Conservation (phyloP, 2,329 filamentous ascomycete species). For the Dactylellina leptospora region DNA sequence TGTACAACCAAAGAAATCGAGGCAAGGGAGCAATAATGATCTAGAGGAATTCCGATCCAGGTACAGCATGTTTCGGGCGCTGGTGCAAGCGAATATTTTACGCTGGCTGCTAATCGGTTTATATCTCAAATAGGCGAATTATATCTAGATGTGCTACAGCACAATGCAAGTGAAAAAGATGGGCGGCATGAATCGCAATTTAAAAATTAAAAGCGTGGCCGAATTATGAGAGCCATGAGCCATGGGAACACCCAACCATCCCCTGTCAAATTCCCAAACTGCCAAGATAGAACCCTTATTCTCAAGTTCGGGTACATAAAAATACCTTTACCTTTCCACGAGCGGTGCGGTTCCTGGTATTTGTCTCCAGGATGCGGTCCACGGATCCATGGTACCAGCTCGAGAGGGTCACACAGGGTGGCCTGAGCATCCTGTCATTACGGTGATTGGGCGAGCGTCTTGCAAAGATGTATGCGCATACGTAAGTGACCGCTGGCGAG, state of each 20-base stretch:
- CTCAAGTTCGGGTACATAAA: constrained; percentile 6
- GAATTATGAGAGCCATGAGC: neutral
- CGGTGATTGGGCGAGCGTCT: no score
- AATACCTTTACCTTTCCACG: constrained; percentile 16
- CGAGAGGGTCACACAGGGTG: constrained; percentile 19
- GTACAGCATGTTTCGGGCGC: neutral
- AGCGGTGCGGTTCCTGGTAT: constrained; percentile 14
- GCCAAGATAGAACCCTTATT: constrained; percentile 3
- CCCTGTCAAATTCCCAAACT: constrained; percentile 27
- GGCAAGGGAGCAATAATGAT: constrained; percentile 23
- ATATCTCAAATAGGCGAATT: constrained; percentile 34
- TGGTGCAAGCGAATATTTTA: neutral
- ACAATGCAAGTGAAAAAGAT: no score
- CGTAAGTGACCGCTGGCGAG: no score
- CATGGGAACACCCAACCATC: constrained; percentile 16
- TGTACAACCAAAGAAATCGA: neutral
- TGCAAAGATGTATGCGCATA: no score
- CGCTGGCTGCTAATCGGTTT: no score
- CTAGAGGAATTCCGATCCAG: constrained; percentile 1
- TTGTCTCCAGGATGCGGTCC: neutral
- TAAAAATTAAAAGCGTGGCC: no score
- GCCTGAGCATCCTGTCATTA: constrained; percentile 24
- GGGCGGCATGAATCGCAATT: constrained; percentile 34
- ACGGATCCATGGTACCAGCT: constrained; percentile 33
- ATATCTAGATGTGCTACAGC: neutral